These are phyloP conservation scores for Dictyostelium purpureum DNA, from an alignment of 78 protist genomes.

Conservation along the genomic window DNA sequence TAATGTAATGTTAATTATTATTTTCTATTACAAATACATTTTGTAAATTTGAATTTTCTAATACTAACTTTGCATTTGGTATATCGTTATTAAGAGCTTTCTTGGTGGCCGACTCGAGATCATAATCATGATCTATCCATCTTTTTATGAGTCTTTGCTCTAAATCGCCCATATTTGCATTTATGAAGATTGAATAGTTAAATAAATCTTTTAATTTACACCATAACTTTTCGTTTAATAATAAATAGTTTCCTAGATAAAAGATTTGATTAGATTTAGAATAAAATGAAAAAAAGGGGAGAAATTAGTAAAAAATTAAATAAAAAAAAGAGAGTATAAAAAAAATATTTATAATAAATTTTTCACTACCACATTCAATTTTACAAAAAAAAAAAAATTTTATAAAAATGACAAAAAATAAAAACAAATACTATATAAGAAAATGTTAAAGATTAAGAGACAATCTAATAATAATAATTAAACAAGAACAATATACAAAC, in stretches of 20 bases:
- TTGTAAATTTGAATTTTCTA: not conserved
- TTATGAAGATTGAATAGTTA: not conserved
- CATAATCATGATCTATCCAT: constrained; percentile 17
- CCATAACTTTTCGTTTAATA: constrained; percentile 36
- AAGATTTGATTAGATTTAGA: too few relatives aligned
- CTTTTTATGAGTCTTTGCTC: constrained; percentile 35
- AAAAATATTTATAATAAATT: too few relatives aligned
- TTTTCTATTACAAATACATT: not conserved
- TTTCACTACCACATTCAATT: too few relatives aligned
- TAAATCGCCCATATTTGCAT: not conserved
- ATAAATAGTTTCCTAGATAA: constrained; percentile 42
- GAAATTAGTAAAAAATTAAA: too few relatives aligned
- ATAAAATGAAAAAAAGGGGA: too few relatives aligned
- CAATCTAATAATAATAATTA: too few relatives aligned
- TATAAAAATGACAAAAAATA: too few relatives aligned
- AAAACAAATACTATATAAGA: too few relatives aligned
- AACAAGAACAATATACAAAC: too few relatives aligned
- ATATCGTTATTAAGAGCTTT: constrained; percentile 64
- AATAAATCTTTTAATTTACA: not conserved
- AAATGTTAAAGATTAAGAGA: too few relatives aligned
- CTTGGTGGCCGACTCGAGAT: not conserved
- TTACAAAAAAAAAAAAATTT: too few relatives aligned
- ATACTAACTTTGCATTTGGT: constrained; percentile 37
- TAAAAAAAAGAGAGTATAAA: too few relatives aligned
- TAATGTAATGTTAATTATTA: not conserved